Evolutionary conservation across 768 basidiomycete genomes (phyloP).

Genomic region (Fomitopsis pulvina): DNA sequence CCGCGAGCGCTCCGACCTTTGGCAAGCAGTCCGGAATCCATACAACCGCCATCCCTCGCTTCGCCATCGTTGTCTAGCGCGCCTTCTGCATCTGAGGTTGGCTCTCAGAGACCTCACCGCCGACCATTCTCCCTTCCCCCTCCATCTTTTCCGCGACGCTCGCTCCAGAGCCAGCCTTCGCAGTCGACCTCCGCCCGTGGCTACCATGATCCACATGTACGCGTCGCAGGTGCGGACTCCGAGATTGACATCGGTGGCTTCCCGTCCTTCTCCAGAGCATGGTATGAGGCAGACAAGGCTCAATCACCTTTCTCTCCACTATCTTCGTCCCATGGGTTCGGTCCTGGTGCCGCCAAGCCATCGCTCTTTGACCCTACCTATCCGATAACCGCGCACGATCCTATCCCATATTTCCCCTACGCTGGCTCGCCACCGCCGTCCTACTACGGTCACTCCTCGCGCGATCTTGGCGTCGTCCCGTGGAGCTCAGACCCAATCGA

Average conservation of each 20-base stretch:
- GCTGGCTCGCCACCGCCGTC: conserved; percentile 24
- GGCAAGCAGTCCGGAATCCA: conserved; percentile 15
- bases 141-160: conserved; percentile 22
- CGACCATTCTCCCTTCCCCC: conserved; percentile 47
- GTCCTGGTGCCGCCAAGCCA: conserved; percentile 12
- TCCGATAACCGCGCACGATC: conserved; percentile 23
- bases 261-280: conserved; percentile 56
- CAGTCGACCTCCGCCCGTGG: conserved; percentile 4
- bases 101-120: conserved; percentile 22
- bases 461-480: conserved; percentile 34
- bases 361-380: conserved; percentile 31
- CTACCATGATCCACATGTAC: conserved; percentile 7
- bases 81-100: conserved; percentile 9
- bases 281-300: conserved; percentile 39
- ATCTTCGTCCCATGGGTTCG: conserved; percentile 7
- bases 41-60: conserved; percentile 32
- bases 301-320: conserved; percentile 7
- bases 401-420: conserved; percentile 18
- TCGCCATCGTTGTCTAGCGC: conserved; percentile 33
- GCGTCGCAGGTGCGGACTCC: conserved; percentile 20
- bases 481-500: conserved; percentile 47
- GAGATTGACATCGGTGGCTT: conserved; percentile 59
- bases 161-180: conserved; percentile 15
- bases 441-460: conserved; percentile 27
- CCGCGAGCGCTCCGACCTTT: conserved; percentile 13